Conservation (phyloP, 495 filamentous ascomycete genomes). For the Aspergillus kassunensis region DNA sequence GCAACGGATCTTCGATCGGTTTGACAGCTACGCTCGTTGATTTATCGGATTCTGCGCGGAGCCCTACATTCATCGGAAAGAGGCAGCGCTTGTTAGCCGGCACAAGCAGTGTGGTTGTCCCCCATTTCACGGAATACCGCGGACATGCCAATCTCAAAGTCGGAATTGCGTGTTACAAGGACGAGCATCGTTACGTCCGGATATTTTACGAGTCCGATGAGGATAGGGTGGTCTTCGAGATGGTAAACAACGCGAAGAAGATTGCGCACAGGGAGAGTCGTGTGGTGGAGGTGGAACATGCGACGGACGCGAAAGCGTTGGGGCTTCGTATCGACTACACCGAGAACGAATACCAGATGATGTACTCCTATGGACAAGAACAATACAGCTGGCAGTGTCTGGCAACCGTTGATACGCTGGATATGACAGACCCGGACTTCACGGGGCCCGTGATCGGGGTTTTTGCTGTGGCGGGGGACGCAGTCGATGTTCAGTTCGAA, state of each 20-base stretch:
- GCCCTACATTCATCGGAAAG: neutral
- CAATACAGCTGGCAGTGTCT: neutral
- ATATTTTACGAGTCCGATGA: neutral
- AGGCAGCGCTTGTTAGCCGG: neutral
- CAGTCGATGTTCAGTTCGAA: no score
- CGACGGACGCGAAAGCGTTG: neutral
- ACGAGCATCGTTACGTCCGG: constrained; percentile 4
- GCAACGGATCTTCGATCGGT: neutral
- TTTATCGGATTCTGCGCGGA: neutral
- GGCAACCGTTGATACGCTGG: neutral
- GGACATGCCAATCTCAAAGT: neutral
- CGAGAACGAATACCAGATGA: neutral
- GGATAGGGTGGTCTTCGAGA: neutral
- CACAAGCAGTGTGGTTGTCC: neutral
- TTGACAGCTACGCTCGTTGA: neutral
- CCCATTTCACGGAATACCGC: neutral
- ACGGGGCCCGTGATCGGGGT: constrained; percentile 4
- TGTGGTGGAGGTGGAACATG: neutral
- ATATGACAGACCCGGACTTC: neutral
- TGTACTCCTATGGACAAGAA: neutral
- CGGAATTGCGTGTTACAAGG: constrained; percentile 1
- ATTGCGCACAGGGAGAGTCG: neutral
- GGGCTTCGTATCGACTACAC: neutral
- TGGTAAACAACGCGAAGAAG: neutral
- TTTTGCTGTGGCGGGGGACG: neutral